Evolutionary conservation across 2,329 filamentous ascomycete genomes (phyloP).

Genomic region (Sodiomyces alkalinus): DNA sequence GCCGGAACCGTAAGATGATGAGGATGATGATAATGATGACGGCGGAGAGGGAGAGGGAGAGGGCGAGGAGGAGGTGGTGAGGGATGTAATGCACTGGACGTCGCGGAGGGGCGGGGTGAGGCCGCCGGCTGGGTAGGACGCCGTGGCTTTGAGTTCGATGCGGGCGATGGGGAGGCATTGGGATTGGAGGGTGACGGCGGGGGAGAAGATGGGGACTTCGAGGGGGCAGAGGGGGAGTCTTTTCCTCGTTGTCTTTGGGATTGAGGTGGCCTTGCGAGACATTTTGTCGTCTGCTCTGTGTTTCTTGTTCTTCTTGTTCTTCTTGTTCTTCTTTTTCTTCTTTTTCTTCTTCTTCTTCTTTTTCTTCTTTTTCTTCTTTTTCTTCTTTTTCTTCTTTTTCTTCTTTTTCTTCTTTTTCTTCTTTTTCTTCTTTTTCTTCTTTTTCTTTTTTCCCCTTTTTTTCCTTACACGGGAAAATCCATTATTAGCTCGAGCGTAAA

Average conservation of each 20-base stretch:
- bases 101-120: slow-evolving; percentile 31
- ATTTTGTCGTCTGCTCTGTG: background rate
- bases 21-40: too few relatives aligned
- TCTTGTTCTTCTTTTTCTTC: background rate
- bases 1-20: slow-evolving; percentile 20
- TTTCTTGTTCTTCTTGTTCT: background rate
- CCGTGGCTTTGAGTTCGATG: slow-evolving; percentile 36
- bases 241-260: slow-evolving; percentile 4
- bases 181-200: slow-evolving; percentile 21
- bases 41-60: slow-evolving; percentile 4
- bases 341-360: too few relatives aligned
- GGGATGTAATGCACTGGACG: slow-evolving; percentile 15
- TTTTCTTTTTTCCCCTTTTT: too few relatives aligned
- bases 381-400: too few relatives aligned
- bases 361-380: too few relatives aligned
- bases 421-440: too few relatives aligned
- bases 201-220: slow-evolving; percentile 40
- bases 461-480: too few relatives aligned
- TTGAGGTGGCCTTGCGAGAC: too few relatives aligned
- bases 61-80: slow-evolving; percentile 9
- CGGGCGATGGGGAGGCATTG: slow-evolving; percentile 28
- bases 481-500: too few relatives aligned
- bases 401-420: too few relatives aligned
- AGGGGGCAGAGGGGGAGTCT: slow-evolving; percentile 21
- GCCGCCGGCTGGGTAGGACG: slow-evolving; percentile 34